Evolutionary conservation across 345 rosid species (phyloP), one percentile per base, ranked within the genome.

Genomic region (Eucalyptus paniculata): DNA sequence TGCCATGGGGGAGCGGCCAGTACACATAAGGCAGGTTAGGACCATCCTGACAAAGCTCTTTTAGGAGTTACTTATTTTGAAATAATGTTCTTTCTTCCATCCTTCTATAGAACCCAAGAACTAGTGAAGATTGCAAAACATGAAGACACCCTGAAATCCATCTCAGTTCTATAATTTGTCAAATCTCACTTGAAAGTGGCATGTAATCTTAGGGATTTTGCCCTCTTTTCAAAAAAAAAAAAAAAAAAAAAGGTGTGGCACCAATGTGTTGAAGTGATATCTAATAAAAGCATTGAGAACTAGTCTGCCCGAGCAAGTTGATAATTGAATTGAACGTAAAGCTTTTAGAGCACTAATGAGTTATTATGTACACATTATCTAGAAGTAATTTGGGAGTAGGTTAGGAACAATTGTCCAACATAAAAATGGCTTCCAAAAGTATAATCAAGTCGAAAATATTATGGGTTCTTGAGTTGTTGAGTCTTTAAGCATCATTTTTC

Each of bases 1-100:
- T 87, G 93, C 98, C 17, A 94, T 97, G 98, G 99, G 98, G 44
- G 99, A 98, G 58, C 94, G 96, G 50, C 99, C 99, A 15, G 96
- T 97, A 47, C 98, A 95, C 90, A 94, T 96, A 91, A 95, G 97
- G 93, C 99, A 95, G 97, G 99, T 98, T 60, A 88, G 88, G 44
- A 24, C 86, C 7, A 7, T 47, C 62, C 50, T 44, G 86, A 50
- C 40, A 80, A 37, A 24, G 54, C 44, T 86, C 87, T 86, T 51
- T n/a, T 77, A 77, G 83, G 47, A 77, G 83, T 77, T 42, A 6
- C 24, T 44, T 77, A 77, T 40, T 21, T 77, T 77, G 30, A 77
- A 77, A 40, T 77, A 77, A 77, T 40, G 28, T 40, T 40, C 28
- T 40, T 77, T 40, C 85, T 40, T 37, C 83, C 47, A 21, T 77